These are phyloP conservation scores for Coemansia sp. DNA, from an alignment of 192 early-diverging fungal species.

Conservation along the genomic window DNA sequence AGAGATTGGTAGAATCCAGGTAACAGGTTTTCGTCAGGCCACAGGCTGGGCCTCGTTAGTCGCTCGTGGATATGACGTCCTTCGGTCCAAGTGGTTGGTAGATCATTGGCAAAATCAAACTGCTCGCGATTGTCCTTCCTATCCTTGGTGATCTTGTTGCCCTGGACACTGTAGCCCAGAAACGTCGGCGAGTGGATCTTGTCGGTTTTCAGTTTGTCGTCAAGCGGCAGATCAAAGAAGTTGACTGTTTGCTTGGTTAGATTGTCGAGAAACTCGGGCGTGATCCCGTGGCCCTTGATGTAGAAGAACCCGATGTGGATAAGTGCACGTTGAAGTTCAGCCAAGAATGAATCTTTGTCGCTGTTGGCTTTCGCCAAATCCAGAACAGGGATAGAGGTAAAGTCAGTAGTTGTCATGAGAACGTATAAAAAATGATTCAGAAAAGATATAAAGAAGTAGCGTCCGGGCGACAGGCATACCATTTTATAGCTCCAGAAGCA, in stretches of 20 bases:
- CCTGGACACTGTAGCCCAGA: constrained; percentile 56
- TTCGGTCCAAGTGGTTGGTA: constrained; percentile 11
- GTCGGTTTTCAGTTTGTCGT: constrained; percentile 58
- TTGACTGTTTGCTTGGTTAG: constrained; percentile 8
- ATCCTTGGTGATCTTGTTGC: constrained; percentile 57
- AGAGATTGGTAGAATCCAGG: constrained; percentile 51
- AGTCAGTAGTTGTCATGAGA: constrained; percentile 3
- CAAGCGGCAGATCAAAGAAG: constrained; percentile 59
- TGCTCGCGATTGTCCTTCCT: constrained; percentile 55
- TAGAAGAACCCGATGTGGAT: constrained; percentile 62
- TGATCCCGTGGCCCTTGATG: constrained; percentile 53
- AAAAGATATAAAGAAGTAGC: background rate
- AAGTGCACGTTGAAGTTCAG: constrained; percentile 53
- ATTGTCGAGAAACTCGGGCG: constrained; percentile 31
- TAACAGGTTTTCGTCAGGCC: constrained; percentile 48
- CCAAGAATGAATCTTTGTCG: constrained; percentile 40
- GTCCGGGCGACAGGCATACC: background rate
- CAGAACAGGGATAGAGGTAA: constrained; percentile 25
- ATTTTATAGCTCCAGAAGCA: background rate
- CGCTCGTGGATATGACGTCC: constrained; percentile 48
- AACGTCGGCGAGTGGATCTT: constrained; percentile 60
- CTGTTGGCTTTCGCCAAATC: constrained; percentile 13
- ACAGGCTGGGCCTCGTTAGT: constrained; percentile 62
- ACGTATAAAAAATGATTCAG: background rate
- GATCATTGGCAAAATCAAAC: constrained; percentile 59